A percentile compares a stretch with the other conserved stretches of the same genome.
Evolutionary conservation across 2,329 filamentous ascomycete genomes (phyloP).

Genomic region (Microdochium nivale): DNA sequence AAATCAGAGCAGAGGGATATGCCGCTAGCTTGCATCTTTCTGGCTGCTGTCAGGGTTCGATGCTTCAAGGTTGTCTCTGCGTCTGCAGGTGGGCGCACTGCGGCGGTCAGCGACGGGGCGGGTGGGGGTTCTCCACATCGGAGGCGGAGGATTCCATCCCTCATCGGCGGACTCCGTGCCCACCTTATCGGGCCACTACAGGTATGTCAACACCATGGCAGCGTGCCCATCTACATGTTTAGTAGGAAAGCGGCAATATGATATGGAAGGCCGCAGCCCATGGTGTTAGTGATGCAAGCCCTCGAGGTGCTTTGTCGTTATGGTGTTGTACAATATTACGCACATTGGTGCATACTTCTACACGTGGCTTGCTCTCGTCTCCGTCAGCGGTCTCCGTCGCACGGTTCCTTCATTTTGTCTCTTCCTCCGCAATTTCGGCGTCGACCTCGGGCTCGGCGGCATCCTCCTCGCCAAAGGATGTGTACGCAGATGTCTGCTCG

Average conservation of each 20-base stretch:
- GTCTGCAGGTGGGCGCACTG: neutral
- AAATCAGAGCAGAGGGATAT: neutral
- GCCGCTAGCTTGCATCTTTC: neutral
- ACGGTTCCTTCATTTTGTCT: neutral
- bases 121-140: neutral
- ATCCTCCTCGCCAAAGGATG: constrained; percentile 28
- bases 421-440: neutral
- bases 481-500: constrained; percentile 30
- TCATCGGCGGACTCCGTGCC: neutral
- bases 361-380: constrained; percentile 1
- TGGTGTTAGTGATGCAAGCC: too few species aligned
- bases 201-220: too few species aligned
- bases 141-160: neutral
- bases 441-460: constrained; percentile 7
- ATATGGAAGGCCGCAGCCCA: too few species aligned
- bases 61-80: too few species aligned
- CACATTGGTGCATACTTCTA: constrained; percentile 4
- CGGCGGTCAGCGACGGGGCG: neutral
- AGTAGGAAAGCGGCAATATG: too few species aligned
- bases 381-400: neutral
- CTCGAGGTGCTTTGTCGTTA: constrained; percentile 1
- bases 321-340: constrained; percentile 5
- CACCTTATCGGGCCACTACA: too few species aligned
- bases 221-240: too few species aligned
- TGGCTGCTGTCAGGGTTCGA: neutral